Evolutionary conservation across 148 eudicot species (phyloP).

Genomic region (Chenopodium berlandieri): DNA sequence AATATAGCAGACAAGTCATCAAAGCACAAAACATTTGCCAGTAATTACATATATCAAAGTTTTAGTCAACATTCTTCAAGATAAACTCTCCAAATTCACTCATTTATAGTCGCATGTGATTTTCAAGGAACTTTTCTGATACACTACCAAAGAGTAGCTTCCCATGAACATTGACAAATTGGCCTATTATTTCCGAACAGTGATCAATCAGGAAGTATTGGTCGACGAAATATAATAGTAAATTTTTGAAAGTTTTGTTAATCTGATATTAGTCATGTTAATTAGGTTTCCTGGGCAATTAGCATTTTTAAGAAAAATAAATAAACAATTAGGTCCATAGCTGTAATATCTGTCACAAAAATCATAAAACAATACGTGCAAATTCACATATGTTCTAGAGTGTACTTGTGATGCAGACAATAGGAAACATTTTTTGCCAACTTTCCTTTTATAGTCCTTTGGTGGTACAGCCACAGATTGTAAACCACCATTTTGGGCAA

Average conservation of each 20-base stretch:
- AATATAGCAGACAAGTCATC: neutral
- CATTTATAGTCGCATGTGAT: neutral
- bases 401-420: conserved; percentile 23
- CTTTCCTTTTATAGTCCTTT: conserved; percentile 13
- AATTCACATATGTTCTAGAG: conserved; percentile 21
- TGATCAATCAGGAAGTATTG: neutral
- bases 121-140: neutral
- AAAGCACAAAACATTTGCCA: neutral
- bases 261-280: neutral
- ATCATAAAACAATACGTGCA: conserved; percentile 21
- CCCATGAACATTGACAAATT: neutral
- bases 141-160: neutral
- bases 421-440: conserved; percentile 12
- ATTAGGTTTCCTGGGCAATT: conserved; percentile 7
- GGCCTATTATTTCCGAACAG: neutral
- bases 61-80: neutral
- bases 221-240: too few relatives aligned
- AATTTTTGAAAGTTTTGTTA: neutral
- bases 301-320: neutral
- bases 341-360: conserved; percentile 14
- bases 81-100: neutral
- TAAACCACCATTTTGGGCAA: conserved; percentile 16
- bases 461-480: conserved; percentile 16
- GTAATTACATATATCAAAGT: neutral
- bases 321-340: conserved; percentile 1